These are phyloP conservation scores for Suhomyces prunicola DNA, from an alignment of 805 yeast species.

Conservation along the genomic window DNA sequence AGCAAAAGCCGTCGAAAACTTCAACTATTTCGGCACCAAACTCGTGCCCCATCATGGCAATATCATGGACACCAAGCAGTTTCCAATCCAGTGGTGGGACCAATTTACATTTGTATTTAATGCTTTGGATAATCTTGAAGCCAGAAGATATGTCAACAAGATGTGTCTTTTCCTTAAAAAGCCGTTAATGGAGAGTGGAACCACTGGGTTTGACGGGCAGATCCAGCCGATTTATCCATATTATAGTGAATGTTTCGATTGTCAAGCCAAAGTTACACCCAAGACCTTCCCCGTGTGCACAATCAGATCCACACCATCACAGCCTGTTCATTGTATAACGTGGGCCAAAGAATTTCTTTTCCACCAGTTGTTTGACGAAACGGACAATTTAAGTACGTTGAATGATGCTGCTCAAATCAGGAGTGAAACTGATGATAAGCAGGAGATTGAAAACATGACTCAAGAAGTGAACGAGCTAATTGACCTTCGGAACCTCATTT, in stretches of 20 bases:
- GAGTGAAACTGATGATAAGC: conserved; percentile 58
- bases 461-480: conserved; percentile 66
- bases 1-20: conserved; percentile 70
- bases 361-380: conserved; percentile 69
- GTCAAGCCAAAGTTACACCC: conserved; percentile 83
- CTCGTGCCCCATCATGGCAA: conserved; percentile 82
- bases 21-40: conserved; percentile 58
- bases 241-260: conserved; percentile 87
- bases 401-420: conserved; percentile 20
- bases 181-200: conserved; percentile 90
- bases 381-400: conserved; percentile 10
- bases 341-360: conserved; percentile 96
- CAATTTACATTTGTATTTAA: conserved; percentile 81
- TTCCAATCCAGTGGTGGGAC: conserved; percentile 69
- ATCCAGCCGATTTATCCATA: conserved; percentile 87
- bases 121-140: conserved; percentile 91
- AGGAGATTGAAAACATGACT: conserved; percentile 60
- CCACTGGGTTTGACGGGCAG: conserved; percentile 93
- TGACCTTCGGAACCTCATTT: conserved; percentile 25
- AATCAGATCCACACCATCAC: conserved; percentile 93
- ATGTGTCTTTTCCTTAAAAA: conserved; percentile 70
- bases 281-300: conserved; percentile 95
- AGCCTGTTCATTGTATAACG: conserved; percentile 92
- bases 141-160: conserved; percentile 84
- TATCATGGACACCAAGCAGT: conserved; percentile 70